Evolutionary conservation across 1,284 basidiomycete genomes (phyloP).

Genomic region (Malassezia sp.): DNA sequence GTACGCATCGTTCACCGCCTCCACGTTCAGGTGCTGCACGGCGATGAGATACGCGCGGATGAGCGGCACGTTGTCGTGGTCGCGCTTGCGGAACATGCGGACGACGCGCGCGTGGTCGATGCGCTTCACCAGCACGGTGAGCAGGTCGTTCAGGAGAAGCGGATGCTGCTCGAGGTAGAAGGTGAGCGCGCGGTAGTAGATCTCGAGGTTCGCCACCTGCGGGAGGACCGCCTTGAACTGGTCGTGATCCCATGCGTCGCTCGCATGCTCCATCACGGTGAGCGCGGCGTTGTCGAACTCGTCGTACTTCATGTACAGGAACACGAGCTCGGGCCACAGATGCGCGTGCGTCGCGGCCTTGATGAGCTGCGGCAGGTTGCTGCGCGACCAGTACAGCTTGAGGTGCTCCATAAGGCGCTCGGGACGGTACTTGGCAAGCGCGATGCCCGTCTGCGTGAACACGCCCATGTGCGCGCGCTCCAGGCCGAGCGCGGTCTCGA

Average conservation of each 20-base stretch:
- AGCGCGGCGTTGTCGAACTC: conserved; percentile 90
- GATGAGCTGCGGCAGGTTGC: conserved; percentile 93
- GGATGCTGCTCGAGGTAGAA: conserved; percentile 79
- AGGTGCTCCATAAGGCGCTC: conserved; percentile 98
- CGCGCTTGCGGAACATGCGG: conserved; percentile 68
- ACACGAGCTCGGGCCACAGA: conserved; percentile 95
- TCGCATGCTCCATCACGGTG: conserved; percentile 92
- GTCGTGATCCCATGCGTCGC: conserved; percentile 97
- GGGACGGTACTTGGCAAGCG: conserved; percentile 93
- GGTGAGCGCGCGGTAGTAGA: conserved; percentile 67
- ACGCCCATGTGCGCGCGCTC: conserved; percentile 79
- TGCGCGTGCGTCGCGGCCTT: conserved; percentile 90
- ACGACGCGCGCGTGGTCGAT: conserved; percentile 92
- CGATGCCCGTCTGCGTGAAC: conserved; percentile 84
- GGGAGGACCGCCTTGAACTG: conserved; percentile 58
- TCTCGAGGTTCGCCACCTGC: conserved; percentile 86
- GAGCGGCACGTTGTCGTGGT: conserved; percentile 88
- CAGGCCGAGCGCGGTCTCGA: conserved; percentile 82
- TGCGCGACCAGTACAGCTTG: conserved; percentile 90
- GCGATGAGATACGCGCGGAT: conserved; percentile 92
- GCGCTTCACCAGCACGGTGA: conserved; percentile 80
- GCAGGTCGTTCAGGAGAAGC: conserved; percentile 77
- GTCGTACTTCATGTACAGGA: conserved; percentile 95
- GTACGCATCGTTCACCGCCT: conserved; percentile 94
- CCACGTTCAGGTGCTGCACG: conserved; percentile 87